A percentile compares a stretch with the other conserved stretches of the same genome.
Conservation (phyloP, 1,284 basidiomycete genomes). For the Tylopilus sp. region DNA sequence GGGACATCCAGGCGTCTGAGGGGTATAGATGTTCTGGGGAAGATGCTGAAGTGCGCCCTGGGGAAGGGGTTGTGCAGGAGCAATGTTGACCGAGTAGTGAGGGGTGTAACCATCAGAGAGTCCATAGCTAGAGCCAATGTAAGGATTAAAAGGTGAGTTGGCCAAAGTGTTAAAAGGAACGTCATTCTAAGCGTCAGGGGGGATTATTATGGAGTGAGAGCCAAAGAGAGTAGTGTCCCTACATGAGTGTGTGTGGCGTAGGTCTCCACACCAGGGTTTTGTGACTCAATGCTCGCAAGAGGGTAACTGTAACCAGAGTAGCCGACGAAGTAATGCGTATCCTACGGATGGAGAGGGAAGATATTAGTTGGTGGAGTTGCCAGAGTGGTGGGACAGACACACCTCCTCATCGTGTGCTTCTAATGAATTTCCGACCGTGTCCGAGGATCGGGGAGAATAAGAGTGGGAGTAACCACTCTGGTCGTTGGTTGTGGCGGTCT, state of each 20-base stretch:
- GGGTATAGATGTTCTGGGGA: not conserved
- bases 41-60: not conserved
- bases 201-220: not conserved
- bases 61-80: not conserved
- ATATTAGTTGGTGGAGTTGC: not conserved
- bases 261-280: not conserved
- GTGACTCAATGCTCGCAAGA: not conserved
- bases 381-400: conserved; percentile 5
- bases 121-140: not conserved
- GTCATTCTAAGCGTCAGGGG: conserved; percentile 6
- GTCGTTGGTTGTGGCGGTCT: not conserved
- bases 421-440: conserved; percentile 2
- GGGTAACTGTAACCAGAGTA: not conserved
- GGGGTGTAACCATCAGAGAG: not conserved
- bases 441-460: not conserved
- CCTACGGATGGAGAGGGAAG: conserved; percentile 6
- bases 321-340: not conserved
- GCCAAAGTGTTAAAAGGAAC: not conserved
- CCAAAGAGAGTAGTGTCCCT: not conserved
- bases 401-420: conserved; percentile 11
- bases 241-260: conserved; percentile 15
- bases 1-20: conserved; percentile 3
- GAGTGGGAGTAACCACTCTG: conserved; percentile 5
- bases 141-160: not conserved
- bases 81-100: not conserved